phyloP scores from a whole-genome alignment of 129 eudicot species.

The Flaveria trinervia region DNA sequence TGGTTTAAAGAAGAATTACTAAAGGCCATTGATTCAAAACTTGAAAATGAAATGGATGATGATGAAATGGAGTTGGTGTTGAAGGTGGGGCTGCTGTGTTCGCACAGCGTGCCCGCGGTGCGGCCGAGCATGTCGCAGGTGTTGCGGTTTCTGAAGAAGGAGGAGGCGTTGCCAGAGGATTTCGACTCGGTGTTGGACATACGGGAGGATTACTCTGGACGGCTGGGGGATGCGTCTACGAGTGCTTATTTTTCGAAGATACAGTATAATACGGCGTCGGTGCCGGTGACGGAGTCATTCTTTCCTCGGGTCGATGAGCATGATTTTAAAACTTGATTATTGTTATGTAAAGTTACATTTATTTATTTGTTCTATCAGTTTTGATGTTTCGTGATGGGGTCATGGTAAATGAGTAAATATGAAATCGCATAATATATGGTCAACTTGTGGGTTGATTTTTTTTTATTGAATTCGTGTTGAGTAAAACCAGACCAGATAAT shows the following conservation, averaged over 20 bases:
- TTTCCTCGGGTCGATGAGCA: conserved; percentile 31
- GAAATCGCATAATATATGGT: neutral
- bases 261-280: conserved; percentile 31
- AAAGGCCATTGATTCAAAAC: conserved; percentile 26
- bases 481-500: no score
- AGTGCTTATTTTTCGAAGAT: conserved; percentile 38
- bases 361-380: conserved; percentile 1
- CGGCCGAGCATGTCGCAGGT: conserved; percentile 50
- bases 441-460: no score
- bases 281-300: conserved; percentile 26
- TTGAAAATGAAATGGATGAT: neutral
- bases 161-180: conserved; percentile 31
- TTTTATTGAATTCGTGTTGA: no score
- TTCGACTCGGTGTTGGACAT: conserved; percentile 35
- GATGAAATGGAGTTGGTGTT: conserved; percentile 36
- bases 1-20: conserved; percentile 33
- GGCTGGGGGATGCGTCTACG: conserved; percentile 24
- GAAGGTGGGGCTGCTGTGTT: conserved; percentile 42
- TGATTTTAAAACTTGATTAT: neutral
- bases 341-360: conserved; percentile 9
- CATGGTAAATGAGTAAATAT: neutral
- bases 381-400: neutral
- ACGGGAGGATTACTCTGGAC: conserved; percentile 32
- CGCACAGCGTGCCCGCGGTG: conserved; percentile 28
- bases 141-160: conserved; percentile 31